Conservation (phyloP, 2,329 filamentous ascomycete genomes). For the Beauveria scarabaeidicola region DNA sequence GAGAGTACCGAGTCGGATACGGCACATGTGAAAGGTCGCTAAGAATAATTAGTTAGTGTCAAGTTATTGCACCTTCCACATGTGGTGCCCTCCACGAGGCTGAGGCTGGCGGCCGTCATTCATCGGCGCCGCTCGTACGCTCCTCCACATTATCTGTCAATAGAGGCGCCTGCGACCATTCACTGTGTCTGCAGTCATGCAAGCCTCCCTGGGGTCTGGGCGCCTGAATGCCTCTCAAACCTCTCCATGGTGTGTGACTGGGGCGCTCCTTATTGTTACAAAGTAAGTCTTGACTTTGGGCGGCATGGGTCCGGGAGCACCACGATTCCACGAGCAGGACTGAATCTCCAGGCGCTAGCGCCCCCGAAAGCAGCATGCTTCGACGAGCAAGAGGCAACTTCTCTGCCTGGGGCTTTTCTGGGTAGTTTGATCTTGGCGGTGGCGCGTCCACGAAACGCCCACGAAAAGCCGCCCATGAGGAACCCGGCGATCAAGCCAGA, state of each 20-base stretch:
- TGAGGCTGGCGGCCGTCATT: neutral
- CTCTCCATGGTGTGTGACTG: neutral
- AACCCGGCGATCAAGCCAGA: neutral
- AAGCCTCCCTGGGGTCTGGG: too few species aligned
- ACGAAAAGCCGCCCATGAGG: too few species aligned
- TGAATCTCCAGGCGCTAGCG: neutral
- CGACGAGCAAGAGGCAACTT: neutral
- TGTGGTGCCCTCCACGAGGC: neutral
- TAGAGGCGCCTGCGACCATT: too few species aligned
- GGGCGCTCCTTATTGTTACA: neutral
- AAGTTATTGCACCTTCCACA: neutral
- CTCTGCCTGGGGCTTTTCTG: neutral
- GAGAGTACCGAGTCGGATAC: too few species aligned
- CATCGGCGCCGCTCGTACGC: too few species aligned
- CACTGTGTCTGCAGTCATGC: too few species aligned
- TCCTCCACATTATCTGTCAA: too few species aligned
- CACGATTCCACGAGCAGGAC: neutral
- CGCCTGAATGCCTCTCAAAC: too few species aligned
- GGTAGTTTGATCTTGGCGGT: neutral
- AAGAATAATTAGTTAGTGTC: too few species aligned
- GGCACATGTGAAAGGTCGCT: too few species aligned
- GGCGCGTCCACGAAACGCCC: neutral
- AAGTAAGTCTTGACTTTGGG: neutral
- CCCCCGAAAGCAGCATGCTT: neutral
- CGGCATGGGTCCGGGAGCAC: neutral